Percentiles rank a stretch among this genome's conserved stretches.
These are phyloP conservation scores for Amaranthus cruentus DNA, from an alignment of 148 eudicot species.

Conservation along the genomic window DNA sequence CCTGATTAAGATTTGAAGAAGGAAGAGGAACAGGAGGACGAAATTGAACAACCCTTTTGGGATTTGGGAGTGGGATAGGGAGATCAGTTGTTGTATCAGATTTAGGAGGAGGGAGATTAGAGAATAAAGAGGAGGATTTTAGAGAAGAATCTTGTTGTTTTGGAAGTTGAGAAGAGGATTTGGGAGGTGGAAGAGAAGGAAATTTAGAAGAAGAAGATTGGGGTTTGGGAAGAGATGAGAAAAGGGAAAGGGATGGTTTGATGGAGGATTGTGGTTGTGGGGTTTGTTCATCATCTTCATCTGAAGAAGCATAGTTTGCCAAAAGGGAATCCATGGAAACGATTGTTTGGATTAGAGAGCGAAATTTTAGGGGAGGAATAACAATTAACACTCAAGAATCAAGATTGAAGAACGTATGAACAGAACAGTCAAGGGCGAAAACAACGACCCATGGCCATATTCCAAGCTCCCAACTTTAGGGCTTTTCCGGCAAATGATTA, in stretches of 20 bases:
- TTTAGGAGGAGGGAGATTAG: conserved; percentile 50
- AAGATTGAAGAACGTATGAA: too few relatives aligned
- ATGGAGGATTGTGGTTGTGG: conserved; percentile 29
- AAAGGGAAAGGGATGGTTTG: conserved; percentile 22
- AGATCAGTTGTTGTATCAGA: conserved; percentile 22
- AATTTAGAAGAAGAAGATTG: conserved; percentile 33
- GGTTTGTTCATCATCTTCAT: conserved; percentile 43
- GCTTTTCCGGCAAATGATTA: too few relatives aligned
- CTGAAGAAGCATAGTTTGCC: conserved; percentile 60
- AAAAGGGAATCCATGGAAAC: conserved; percentile 54
- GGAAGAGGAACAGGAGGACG: conserved; percentile 42
- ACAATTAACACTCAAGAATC: too few relatives aligned
- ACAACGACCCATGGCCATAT: too few relatives aligned
- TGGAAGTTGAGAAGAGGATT: conserved; percentile 17
- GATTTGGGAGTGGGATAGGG: conserved; percentile 24
- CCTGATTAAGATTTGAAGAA: conserved; percentile 13
- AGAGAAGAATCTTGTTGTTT: not conserved
- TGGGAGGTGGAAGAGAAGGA: conserved; percentile 31
- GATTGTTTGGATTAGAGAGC: not conserved
- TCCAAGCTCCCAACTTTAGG: too few relatives aligned
- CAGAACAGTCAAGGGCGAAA: too few relatives aligned
- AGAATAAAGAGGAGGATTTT: conserved; percentile 31
- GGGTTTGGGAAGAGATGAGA: conserved; percentile 41
- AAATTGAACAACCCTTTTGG: conserved; percentile 58
- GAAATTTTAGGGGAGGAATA: too few relatives aligned